Percentiles rank a stretch among this genome's conserved stretches.
These are phyloP conservation scores for Geotrichum macrosporum DNA, from an alignment of 1,139 yeast genomes.

Conservation along the genomic window DNA sequence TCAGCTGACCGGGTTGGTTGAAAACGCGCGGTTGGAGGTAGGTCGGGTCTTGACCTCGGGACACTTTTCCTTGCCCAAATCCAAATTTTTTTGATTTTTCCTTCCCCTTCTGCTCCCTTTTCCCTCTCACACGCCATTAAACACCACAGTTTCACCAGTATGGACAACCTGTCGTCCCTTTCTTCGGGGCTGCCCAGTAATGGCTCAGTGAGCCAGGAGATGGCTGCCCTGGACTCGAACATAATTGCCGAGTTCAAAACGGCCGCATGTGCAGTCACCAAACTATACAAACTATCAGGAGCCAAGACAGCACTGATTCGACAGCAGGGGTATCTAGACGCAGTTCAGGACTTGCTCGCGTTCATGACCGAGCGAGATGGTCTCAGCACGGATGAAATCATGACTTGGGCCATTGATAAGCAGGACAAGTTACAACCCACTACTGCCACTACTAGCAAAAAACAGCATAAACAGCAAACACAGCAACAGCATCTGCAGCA, in stretches of 20 bases:
- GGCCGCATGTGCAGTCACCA: slow-evolving; percentile 21
- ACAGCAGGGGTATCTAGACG: slow-evolving; percentile 32
- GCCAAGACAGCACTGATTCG: slow-evolving; percentile 28
- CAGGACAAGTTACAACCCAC: slow-evolving; percentile 9
- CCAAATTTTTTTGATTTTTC: too few relatives aligned
- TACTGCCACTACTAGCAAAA: slow-evolving; percentile 1
- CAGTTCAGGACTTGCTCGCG: slow-evolving; percentile 24
- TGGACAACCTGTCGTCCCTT: slow-evolving; percentile 32
- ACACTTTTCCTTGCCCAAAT: too few relatives aligned
- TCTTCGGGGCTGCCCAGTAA: slow-evolving; percentile 5
- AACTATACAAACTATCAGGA: slow-evolving; percentile 28
- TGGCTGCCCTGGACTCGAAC: slow-evolving; percentile 14
- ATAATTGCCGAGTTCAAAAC: slow-evolving; percentile 19
- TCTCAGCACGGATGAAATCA: slow-evolving; percentile 15
- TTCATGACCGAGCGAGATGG: slow-evolving; percentile 13
- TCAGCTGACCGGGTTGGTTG: too few relatives aligned
- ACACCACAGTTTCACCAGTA: slow-evolving; percentile 32
- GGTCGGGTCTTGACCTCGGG: too few relatives aligned
- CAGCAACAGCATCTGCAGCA: slow-evolving; percentile 1
- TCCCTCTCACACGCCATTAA: too few relatives aligned
- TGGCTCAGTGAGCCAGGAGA: slow-evolving; percentile 9
- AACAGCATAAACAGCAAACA: neutral
- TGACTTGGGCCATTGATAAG: slow-evolving; percentile 22
- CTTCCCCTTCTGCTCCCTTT: too few relatives aligned
- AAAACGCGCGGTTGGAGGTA: too few relatives aligned